Base-by-base conservation (phyloP, 164 flowering plant species). In the Stephania yunnanensis region DNA sequence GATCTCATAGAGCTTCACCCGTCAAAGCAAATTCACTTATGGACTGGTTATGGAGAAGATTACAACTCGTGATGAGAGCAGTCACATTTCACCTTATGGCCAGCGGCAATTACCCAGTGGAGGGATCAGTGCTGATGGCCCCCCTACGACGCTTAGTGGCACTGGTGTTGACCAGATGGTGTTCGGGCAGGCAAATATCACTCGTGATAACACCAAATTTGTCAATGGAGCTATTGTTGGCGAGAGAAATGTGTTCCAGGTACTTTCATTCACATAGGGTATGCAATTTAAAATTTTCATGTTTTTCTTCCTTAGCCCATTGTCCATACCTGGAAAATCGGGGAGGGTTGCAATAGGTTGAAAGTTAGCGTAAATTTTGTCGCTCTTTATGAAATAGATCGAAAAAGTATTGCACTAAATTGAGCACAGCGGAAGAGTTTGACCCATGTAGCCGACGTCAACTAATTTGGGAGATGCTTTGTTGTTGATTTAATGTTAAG, bases 41-140 rank as follows among this genome's bases (percentile, higher is more conserved):
- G 99, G 99, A 44, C 83, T 94, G 64, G 99, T 96, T 80, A 86
- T 91, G 95, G 99, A 96, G 86, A 97, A 96, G 85, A 94, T 96
- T 66, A 91, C 92, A 71, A 96, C 99, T 13, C 93, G 97, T 64
- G 97, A 96, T 87, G 97, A 94, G 84, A 90, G 95, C 82, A 96
- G 97, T 74, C 88, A 93, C 81, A 87, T 96, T 78, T 82, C 94
- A 81, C 79, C 90, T 46, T 78, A 83, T 87, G 99, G 99, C 71
- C 97, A 91, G 78, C 81, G 99, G 79, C 87, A 91, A 70, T 84
- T 96, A 83, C 95, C 97, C 11, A 92, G 89, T 82, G 97, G 98
- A 52, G 97, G 93, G 76, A 85, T 92, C 72, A 91, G 94, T 81
- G 89, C 92, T 46, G 99, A 94, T 85, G 99, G 99, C 48, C 99